phyloP scores from a whole-genome alignment of 768 basidiomycete species.

The Russula ochroleuca region DNA sequence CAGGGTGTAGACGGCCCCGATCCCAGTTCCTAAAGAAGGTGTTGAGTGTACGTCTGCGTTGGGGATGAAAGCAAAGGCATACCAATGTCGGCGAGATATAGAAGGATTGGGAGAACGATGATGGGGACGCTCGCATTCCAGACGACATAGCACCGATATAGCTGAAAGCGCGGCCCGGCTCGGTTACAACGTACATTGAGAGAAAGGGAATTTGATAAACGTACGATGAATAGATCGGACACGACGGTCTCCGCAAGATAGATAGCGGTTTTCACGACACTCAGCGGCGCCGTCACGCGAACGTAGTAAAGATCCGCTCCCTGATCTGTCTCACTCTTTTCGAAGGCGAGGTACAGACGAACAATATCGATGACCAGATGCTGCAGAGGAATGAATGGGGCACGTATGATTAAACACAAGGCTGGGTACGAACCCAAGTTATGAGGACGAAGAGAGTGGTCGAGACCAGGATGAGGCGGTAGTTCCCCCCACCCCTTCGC shows the following conservation, averaged over 20 bases:
- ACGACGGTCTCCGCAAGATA: conserved; percentile 22
- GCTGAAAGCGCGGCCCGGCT: neutral
- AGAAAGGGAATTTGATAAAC: neutral
- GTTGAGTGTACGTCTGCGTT: neutral
- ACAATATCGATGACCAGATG: conserved; percentile 14
- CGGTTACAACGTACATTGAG: neutral
- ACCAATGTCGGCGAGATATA: conserved; percentile 24
- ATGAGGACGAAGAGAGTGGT: conserved; percentile 16
- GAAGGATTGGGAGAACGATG: conserved; percentile 12
- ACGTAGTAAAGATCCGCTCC: conserved; percentile 12
- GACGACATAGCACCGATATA: conserved; percentile 26
- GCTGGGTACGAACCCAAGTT: conserved; percentile 16
- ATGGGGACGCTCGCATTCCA: conserved; percentile 18
- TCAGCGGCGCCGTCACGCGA: neutral
- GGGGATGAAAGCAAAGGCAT: neutral
- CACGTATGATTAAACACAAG: neutral
- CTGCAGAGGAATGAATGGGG: neutral
- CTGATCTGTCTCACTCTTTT: neutral
- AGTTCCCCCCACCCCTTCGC: conserved; percentile 14
- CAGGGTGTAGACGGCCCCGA: conserved; percentile 14
- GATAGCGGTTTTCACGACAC: conserved; percentile 21
- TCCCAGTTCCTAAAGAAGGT: conserved; percentile 10
- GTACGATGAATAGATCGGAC: conserved; percentile 26
- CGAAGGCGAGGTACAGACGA: conserved; percentile 14
- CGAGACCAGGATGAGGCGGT: conserved; percentile 18